Evolutionary conservation across 176 grass and related monocot genomes (phyloP).

Genomic region (Hsuehochloa calcarea): DNA sequence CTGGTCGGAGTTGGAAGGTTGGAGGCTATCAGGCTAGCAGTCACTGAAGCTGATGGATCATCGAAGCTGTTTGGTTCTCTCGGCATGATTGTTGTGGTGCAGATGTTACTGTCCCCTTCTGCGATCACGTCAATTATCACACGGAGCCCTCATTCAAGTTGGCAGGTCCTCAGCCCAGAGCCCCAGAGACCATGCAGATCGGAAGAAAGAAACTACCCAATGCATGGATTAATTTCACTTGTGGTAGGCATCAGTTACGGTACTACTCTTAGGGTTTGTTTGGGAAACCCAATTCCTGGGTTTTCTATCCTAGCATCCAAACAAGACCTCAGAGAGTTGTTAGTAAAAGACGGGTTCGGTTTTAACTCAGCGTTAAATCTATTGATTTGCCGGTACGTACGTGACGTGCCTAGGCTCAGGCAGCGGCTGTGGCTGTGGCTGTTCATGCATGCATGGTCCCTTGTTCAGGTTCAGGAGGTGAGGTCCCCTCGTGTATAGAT

Average conservation of each 20-base stretch:
- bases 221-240: background rate
- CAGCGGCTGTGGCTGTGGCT: background rate
- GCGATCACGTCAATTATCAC: background rate
- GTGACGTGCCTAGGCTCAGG: background rate
- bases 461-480: background rate
- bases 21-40: background rate
- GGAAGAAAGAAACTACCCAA: background rate
- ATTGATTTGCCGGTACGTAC: background rate
- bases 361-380: background rate
- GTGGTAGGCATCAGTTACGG: background rate
- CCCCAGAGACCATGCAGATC: background rate
- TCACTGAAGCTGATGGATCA: background rate
- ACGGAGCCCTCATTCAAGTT: background rate
- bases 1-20: background rate
- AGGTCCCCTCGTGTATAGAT: background rate
- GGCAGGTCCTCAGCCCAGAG: background rate
- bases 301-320: too few species aligned
- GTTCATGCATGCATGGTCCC: background rate
- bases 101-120: conserved; percentile 13
- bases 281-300: too few species aligned
- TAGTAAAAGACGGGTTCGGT: background rate
- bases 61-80: conserved; percentile 15
- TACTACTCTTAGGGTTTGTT: background rate
- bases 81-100: background rate
- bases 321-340: too few species aligned